phyloP scores from a whole-genome alignment of 257 asterid genomes.

The Salvia rosmarinus region DNA sequence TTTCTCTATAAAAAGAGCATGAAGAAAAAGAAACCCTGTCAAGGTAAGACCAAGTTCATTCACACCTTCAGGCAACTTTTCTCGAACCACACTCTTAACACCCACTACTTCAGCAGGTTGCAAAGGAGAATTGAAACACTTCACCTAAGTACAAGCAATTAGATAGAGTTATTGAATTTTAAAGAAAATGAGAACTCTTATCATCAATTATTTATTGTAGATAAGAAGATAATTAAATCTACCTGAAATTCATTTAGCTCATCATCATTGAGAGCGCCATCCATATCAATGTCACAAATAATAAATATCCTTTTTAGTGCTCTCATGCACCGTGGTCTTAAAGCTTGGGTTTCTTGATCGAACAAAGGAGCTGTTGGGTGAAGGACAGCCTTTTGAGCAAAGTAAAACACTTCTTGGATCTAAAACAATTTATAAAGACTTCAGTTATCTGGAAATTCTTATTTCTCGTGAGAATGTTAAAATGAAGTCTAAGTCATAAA shows the following conservation, averaged over 20 bases:
- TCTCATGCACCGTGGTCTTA: slow-evolving; percentile 85
- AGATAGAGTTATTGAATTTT: slow-evolving; percentile 16
- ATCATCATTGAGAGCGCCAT: slow-evolving; percentile 80
- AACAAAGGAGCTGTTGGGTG: slow-evolving; percentile 96
- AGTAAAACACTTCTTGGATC: slow-evolving; percentile 93
- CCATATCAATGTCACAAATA: slow-evolving; percentile 94
- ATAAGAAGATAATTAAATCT: slow-evolving; percentile 21
- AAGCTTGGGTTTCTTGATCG: slow-evolving; percentile 84
- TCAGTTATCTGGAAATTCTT: slow-evolving; percentile 24
- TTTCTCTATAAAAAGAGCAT: slow-evolving; percentile 93
- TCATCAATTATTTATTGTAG: not conserved
- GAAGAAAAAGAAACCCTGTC: slow-evolving; percentile 88
- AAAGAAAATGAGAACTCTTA: slow-evolving; percentile 8
- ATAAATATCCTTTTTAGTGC: slow-evolving; percentile 84
- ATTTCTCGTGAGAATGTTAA: not conserved
- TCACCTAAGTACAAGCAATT: slow-evolving; percentile 55
- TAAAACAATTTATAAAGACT: slow-evolving; percentile 37
- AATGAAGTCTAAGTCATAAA: slow-evolving; percentile 8
- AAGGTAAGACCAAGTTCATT: slow-evolving; percentile 87
- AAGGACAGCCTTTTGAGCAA: slow-evolving; percentile 95
- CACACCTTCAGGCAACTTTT: slow-evolving; percentile 88
- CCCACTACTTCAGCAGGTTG: slow-evolving; percentile 89
- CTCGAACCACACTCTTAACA: slow-evolving; percentile 87
- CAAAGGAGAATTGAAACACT: slow-evolving; percentile 89
- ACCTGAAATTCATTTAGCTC: slow-evolving; percentile 98